Evolutionary conservation across 371 early-diverging fungal species (phyloP).

Genomic region (Blastocladiella emersonii): DNA sequence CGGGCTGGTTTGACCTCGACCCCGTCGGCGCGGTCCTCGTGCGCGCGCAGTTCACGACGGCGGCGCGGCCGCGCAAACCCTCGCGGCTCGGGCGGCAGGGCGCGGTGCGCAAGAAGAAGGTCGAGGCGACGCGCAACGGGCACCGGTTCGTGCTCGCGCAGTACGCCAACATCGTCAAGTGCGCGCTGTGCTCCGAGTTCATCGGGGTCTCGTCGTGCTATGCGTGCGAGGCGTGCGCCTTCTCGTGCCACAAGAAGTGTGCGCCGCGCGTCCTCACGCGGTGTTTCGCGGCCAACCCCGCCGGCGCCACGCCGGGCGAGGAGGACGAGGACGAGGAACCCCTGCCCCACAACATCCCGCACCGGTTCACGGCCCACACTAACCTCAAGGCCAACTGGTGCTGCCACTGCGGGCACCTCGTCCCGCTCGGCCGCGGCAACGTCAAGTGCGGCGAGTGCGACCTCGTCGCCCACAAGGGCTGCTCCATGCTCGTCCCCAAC

Average conservation of each 20-base stretch:
- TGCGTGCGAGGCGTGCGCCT: conserved; percentile 89
- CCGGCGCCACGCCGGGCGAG: conserved; percentile 21
- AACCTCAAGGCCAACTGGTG: conserved; percentile 83
- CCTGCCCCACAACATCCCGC: conserved; percentile 81
- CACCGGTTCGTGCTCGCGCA: conserved; percentile 73
- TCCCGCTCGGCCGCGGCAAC: conserved; percentile 55
- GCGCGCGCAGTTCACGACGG: conserved; percentile 22
- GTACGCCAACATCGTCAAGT: conserved; percentile 85
- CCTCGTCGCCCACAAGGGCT: conserved; percentile 64
- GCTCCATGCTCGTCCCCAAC: conserved; percentile 74
- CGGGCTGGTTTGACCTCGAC: conserved; percentile 78
- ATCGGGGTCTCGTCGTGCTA: conserved; percentile 68
- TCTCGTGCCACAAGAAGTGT: conserved; percentile 88
- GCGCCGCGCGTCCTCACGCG: conserved; percentile 65
- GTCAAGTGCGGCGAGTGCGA: conserved; percentile 43
- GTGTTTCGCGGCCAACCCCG: conserved; percentile 63
- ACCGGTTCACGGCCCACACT: conserved; percentile 67
- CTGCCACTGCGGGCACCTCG: conserved; percentile 90
- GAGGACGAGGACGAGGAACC: conserved; percentile 34
- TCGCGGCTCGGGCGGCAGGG: conserved; percentile 67
- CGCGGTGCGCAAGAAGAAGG: conserved; percentile 71
- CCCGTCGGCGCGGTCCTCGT: conserved; percentile 65
- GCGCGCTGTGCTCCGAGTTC: conserved; percentile 83
- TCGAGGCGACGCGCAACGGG: conserved; percentile 60
- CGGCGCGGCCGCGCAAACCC: conserved; percentile 28